Evolutionary conservation across 352 stramenopile genomes (phyloP).

Genomic region (Phytopythium aichiense): DNA sequence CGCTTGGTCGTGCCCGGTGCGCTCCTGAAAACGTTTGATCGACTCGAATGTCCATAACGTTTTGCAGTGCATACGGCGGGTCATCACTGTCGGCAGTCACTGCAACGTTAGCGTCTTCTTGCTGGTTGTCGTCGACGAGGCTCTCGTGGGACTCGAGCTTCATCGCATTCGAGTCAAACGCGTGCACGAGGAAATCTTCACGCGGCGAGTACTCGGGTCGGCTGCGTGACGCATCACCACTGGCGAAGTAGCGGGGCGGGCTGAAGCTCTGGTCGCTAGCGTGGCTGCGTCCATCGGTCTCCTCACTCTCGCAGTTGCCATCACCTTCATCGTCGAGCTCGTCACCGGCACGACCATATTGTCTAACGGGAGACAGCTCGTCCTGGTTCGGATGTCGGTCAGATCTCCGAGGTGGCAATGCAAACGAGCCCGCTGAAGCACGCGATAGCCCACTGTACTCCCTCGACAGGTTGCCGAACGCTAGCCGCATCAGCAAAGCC

Average conservation of each 20-base stretch:
- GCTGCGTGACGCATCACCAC: slow-evolving; percentile 12
- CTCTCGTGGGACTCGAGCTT: slow-evolving; percentile 21
- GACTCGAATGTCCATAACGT: neutral
- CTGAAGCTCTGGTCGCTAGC: neutral
- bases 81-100: too few relatives aligned
- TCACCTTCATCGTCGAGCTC: neutral
- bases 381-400: neutral
- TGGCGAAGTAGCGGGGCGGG: neutral
- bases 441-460: neutral
- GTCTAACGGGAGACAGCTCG: neutral
- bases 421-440: neutral
- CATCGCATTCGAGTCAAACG: slow-evolving; percentile 56
- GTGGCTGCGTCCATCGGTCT: neutral
- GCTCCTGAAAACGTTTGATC: neutral
- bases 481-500: neutral
- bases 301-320: neutral
- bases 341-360: neutral
- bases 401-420: neutral
- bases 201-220: slow-evolving; percentile 51
- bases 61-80: neutral
- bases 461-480: neutral
- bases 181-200: slow-evolving; percentile 67
- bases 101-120: neutral
- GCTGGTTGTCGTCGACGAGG: neutral
- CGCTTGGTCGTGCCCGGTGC: neutral